These are phyloP conservation scores for Fusarium sp. DNA, from an alignment of 2,329 filamentous ascomycete genomes.

Conservation along the genomic window DNA sequence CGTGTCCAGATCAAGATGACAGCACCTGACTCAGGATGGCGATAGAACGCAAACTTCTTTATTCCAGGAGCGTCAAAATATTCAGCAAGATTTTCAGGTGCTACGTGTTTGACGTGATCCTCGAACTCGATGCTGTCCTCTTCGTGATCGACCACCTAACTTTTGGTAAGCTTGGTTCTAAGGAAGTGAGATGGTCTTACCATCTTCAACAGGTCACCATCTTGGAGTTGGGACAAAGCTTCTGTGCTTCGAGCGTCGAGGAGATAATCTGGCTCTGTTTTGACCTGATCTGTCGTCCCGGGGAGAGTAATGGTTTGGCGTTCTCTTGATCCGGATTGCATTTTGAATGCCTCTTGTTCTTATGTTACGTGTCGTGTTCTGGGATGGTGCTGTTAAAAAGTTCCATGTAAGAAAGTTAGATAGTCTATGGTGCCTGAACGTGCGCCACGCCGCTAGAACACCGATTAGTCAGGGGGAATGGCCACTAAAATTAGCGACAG, in stretches of 20 bases:
- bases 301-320: background rate
- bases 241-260: background rate
- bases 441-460: background rate
- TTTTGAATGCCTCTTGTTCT: background rate
- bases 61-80: background rate
- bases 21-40: background rate
- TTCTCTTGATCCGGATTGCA: background rate
- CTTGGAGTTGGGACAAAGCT: background rate
- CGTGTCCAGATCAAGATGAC: slow-evolving; percentile 21
- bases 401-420: no score
- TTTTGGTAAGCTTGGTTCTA: background rate
- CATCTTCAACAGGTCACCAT: slow-evolving; percentile 11
- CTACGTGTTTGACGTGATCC: background rate
- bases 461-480: background rate
- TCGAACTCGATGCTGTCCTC: background rate
- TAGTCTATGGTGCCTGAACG: background rate
- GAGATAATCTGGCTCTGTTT: background rate
- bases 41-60: slow-evolving; percentile 4
- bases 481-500: background rate
- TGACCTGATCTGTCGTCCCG: background rate
- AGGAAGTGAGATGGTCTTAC: background rate
- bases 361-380: background rate
- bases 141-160: background rate
- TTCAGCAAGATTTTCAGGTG: background rate
- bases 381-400: no score